A percentile compares a stretch with the other conserved stretches of the same genome.
phyloP scores from a whole-genome alignment of 2,329 filamentous ascomycete genomes.

The Curvularia spicifera region DNA sequence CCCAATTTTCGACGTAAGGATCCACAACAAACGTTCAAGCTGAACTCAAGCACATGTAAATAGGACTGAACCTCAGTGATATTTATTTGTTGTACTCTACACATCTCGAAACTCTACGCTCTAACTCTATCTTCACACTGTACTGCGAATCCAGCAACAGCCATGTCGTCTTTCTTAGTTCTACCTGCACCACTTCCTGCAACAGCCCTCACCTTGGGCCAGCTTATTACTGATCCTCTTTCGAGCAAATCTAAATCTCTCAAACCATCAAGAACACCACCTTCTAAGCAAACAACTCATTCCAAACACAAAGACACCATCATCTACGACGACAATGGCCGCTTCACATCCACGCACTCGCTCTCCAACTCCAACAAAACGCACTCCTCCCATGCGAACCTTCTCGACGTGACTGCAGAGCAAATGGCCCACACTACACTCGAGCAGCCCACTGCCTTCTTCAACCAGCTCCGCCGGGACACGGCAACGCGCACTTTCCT shows the following conservation, averaged over 20 bases:
- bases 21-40: neutral
- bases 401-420: slow-evolving; percentile 29
- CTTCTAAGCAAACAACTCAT: slow-evolving; percentile 13
- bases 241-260: slow-evolving; percentile 23
- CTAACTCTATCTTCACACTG: neutral
- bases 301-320: slow-evolving; percentile 23
- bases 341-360: slow-evolving; percentile 20
- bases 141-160: neutral
- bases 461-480: slow-evolving; percentile 33
- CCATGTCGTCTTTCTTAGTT: slow-evolving; percentile 31
- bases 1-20: slow-evolving; percentile 1
- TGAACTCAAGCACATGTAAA: slow-evolving; percentile 1
- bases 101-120: neutral
- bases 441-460: slow-evolving; percentile 24
- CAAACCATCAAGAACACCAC: slow-evolving; percentile 19
- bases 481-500: slow-evolving; percentile 29
- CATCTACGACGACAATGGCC: slow-evolving; percentile 32
- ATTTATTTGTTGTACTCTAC: neutral
- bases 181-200: slow-evolving; percentile 36
- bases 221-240: slow-evolving; percentile 38
- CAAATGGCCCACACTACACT: slow-evolving; percentile 25
- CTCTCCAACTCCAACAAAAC: slow-evolving; percentile 13
- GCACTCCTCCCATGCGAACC: slow-evolving; percentile 13
- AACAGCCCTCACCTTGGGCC: slow-evolving; percentile 32
- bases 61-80: neutral